Conservation (phyloP, 2,329 filamentous ascomycete genomes). For the Neofusicoccum cordaticola region DNA sequence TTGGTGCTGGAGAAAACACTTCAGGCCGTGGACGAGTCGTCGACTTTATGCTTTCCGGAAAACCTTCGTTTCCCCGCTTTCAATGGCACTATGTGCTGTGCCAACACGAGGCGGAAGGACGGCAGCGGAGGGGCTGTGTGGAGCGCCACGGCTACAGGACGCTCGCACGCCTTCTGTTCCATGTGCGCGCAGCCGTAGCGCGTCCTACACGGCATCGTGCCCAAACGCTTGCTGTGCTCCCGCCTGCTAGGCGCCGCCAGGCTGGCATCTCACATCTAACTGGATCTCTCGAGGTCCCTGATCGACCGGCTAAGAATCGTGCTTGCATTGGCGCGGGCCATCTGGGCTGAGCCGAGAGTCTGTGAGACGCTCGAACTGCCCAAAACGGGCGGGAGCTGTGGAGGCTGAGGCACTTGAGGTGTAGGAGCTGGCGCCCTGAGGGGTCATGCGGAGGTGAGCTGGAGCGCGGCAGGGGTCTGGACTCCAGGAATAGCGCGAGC, state of each 20-base stretch:
- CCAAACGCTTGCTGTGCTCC: not conserved
- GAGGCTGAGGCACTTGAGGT: slow-evolving; percentile 2
- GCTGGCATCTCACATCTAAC: slow-evolving; percentile 3
- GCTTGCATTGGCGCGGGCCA: not conserved
- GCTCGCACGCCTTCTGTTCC: slow-evolving; percentile 10
- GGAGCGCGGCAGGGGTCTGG: not conserved
- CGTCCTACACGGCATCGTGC: not conserved
- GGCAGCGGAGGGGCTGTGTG: slow-evolving; percentile 11
- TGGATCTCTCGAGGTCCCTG: slow-evolving; percentile 3
- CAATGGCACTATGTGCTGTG: not conserved
- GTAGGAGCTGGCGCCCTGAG: not conserved
- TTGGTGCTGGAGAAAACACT: slow-evolving; percentile 8
- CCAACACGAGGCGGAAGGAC: not conserved
- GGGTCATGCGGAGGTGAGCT: not conserved
- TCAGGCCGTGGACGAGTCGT: not conserved
- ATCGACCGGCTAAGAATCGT: slow-evolving; percentile 1
- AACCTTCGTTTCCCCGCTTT: not conserved
- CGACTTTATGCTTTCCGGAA: slow-evolving; percentile 3
- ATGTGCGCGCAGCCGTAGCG: not conserved
- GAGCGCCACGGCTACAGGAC: not conserved
- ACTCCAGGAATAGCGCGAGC: not conserved
- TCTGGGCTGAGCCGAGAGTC: not conserved
- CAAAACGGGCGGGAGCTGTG: not conserved
- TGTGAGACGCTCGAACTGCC: not conserved
- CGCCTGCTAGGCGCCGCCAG: not conserved